Conservation (phyloP, 495 filamentous ascomycete genomes). For the Penicillium tannophilum region DNA sequence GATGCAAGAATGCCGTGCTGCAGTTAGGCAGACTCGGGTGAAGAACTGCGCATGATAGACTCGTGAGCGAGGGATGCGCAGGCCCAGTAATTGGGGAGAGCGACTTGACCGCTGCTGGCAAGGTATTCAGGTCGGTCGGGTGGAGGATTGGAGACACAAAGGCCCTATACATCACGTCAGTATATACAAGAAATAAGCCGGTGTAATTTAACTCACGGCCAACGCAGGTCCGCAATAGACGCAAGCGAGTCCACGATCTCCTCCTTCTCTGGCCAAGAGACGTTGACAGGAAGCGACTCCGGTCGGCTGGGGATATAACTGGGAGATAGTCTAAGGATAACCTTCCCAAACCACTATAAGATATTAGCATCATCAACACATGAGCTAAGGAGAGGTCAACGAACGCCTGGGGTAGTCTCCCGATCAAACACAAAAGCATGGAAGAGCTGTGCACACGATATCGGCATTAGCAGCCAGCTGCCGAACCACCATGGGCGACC, state of each 20-base stretch:
- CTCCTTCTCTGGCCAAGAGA: slow-evolving; percentile 74
- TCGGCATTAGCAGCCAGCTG: slow-evolving; percentile 92
- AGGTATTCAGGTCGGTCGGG: slow-evolving; percentile 61
- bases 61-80: slow-evolving; percentile 81
- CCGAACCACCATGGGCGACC: slow-evolving; percentile 87
- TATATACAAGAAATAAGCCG: background rate
- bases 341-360: slow-evolving; percentile 63
- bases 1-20: slow-evolving; percentile 78
- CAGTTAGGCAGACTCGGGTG: slow-evolving; percentile 89
- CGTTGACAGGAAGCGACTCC: slow-evolving; percentile 60
- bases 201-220: slow-evolving; percentile 65
- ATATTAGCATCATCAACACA: background rate
- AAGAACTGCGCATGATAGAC: slow-evolving; percentile 86
- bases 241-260: slow-evolving; percentile 81
- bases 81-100: slow-evolving; percentile 79
- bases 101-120: slow-evolving; percentile 63
- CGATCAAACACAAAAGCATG: slow-evolving; percentile 92
- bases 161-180: slow-evolving; percentile 37
- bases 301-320: slow-evolving; percentile 79
- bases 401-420: slow-evolving; percentile 75
- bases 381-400: background rate
- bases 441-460: slow-evolving; percentile 87
- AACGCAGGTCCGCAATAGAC: slow-evolving; percentile 75
- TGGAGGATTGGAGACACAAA: slow-evolving; percentile 89
- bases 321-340: slow-evolving; percentile 72